Percentiles rank a stretch among this genome's conserved stretches.
These are phyloP conservation scores for Mortierella sp. DNA, from an alignment of 371 early-diverging fungal genomes.

Conservation along the genomic window DNA sequence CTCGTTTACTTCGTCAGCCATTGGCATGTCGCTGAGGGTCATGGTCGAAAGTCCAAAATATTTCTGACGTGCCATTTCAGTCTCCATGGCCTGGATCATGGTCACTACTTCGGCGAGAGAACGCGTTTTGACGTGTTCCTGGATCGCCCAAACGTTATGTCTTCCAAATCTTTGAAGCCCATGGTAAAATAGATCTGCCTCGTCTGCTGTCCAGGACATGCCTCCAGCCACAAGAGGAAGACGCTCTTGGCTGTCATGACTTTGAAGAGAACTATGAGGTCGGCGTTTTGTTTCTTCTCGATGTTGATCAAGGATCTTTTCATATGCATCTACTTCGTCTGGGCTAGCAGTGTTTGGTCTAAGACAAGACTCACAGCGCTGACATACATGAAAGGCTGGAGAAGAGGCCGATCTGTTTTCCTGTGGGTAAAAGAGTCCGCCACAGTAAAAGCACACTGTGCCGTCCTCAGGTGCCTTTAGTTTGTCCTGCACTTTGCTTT, in stretches of 20 bases:
- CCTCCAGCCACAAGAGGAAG: constrained; percentile 28
- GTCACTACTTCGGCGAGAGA: constrained; percentile 42
- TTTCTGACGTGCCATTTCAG: constrained; percentile 21
- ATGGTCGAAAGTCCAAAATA: constrained; percentile 5
- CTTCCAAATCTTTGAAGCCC: constrained; percentile 44
- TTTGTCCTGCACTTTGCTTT: too few relatives aligned
- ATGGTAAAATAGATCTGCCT: constrained; percentile 35
- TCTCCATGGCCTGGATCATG: constrained; percentile 46
- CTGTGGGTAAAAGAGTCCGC: too few relatives aligned
- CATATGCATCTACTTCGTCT: too few relatives aligned
- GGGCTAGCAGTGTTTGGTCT: too few relatives aligned
- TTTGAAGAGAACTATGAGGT: not conserved
- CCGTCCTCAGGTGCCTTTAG: too few relatives aligned
- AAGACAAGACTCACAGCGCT: too few relatives aligned
- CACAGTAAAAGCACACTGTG: too few relatives aligned
- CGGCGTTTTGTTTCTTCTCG: constrained; percentile 6
- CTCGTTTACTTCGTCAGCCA: constrained; percentile 41
- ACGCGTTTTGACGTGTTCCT: constrained; percentile 32
- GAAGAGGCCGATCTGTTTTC: too few relatives aligned
- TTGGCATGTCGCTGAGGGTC: constrained; percentile 34
- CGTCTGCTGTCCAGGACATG: constrained; percentile 37
- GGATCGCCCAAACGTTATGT: constrained; percentile 49
- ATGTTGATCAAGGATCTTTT: too few relatives aligned
- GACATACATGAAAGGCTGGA: too few relatives aligned
- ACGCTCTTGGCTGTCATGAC: constrained; percentile 7